These are phyloP conservation scores for Aspergillus ochraceus DNA, from an alignment of 2,329 filamentous ascomycete species.

Conservation along the genomic window DNA sequence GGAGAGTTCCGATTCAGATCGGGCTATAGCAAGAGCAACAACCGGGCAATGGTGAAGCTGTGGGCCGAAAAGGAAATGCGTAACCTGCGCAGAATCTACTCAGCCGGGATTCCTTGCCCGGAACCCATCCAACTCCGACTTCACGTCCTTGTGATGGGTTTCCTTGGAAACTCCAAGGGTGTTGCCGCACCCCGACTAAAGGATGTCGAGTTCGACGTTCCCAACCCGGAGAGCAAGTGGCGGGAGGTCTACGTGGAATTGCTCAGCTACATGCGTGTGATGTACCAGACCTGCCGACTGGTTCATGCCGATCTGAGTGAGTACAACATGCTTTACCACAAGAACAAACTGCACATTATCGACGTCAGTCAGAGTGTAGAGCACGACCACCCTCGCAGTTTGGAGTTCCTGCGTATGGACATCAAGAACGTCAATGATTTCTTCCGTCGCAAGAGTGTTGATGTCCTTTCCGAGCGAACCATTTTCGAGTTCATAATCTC, in stretches of 20 bases:
- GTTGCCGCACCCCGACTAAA: slow-evolving; percentile 85
- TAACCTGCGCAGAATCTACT: slow-evolving; percentile 81
- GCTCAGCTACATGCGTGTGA: slow-evolving; percentile 81
- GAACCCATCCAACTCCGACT: slow-evolving; percentile 85
- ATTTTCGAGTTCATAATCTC: slow-evolving; percentile 81
- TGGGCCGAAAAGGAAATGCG: slow-evolving; percentile 99
- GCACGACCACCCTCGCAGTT: slow-evolving; percentile 86
- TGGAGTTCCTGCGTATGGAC: slow-evolving; percentile 96
- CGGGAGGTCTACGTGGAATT: slow-evolving; percentile 76
- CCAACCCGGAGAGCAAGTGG: slow-evolving; percentile 73
- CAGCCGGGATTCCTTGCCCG: slow-evolving; percentile 83
- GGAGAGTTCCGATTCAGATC: slow-evolving; percentile 90
- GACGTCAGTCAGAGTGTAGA: slow-evolving; percentile 98
- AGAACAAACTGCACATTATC: slow-evolving; percentile 82
- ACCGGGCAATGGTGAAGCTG: slow-evolving; percentile 94
- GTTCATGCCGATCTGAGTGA: slow-evolving; percentile 97
- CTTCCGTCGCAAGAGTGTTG: slow-evolving; percentile 81
- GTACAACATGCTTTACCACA: slow-evolving; percentile 94
- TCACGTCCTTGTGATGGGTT: slow-evolving; percentile 95
- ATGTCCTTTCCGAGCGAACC: slow-evolving; percentile 74
- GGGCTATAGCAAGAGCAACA: slow-evolving; percentile 92
- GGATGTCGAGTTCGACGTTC: slow-evolving; percentile 72
- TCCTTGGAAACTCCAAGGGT: slow-evolving; percentile 83
- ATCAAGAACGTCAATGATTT: slow-evolving; percentile 96
- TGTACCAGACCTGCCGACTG: slow-evolving; percentile 89